Base-by-base conservation (phyloP, 192 early-diverging fungal species). In the Rhizophagus prolifer region DNA sequence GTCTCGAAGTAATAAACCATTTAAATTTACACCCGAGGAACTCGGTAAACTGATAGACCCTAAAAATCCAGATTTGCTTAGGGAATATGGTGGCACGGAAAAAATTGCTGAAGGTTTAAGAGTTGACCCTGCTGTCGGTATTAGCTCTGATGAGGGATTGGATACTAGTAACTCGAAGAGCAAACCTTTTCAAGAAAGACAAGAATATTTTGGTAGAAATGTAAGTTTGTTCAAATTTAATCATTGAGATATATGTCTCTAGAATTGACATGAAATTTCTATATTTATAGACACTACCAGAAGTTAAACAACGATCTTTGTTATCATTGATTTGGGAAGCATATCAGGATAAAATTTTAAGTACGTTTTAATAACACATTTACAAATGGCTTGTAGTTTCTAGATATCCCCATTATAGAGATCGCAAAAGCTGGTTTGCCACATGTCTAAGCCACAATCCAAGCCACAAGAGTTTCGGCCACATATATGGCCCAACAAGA, bases 301-400 rank as follows among this genome's bases (percentile, higher is more conserved):
- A 90, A 74, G 79, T 81, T 8, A 75, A 78, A 31, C 74, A 79
- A 25, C 86, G 87, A 58, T 84, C 88, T 34, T 90, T 93, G 71
- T 81, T 85, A 41, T 78, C 84, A 44, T 79, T 92, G 46, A 69
- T 93, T 64, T 79, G 75, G 74, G 81, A 81, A 10, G 89, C 90
- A 28, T 93, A 90, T 79, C 86, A 92, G 59, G 92, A 93, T 81
- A 89, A 86, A 72, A 93, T 91, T 6, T 83, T 93, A 41, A 83
- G 83, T 81, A 85, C 69, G 81, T 73, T 60, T 60, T n/a, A 16
- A 2, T 1, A 1, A 47, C 25, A 23, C 10, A 70, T 50, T 25
- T 70, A n/a, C 16, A n/a, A n/a, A n/a, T n/a, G n/a, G n/a, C n/a
- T n/a, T 28, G 26, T 31, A 38, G 6, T 38, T 38, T 7, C 31